Evolutionary conservation across 768 basidiomycete species (phyloP).

Genomic region (Boletus rubescentipes): DNA sequence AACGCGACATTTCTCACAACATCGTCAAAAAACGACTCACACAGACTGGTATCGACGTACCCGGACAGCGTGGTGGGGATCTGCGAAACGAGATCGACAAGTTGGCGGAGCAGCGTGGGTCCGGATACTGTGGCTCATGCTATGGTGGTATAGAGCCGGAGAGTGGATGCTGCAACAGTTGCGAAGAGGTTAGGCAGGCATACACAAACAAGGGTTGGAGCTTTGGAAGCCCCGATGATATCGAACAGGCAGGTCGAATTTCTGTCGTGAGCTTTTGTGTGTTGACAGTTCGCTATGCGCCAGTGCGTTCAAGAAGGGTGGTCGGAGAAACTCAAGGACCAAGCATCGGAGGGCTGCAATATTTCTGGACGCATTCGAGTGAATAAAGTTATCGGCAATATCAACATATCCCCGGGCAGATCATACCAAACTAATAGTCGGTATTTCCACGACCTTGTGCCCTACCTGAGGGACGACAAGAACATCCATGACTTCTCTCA

Average conservation of each 20-base stretch:
- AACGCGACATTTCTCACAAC: constrained; percentile 88
- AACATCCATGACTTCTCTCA: constrained; percentile 95
- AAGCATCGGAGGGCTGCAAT: constrained; percentile 93
- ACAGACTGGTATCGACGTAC: constrained; percentile 54
- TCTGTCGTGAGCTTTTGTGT: neutral
- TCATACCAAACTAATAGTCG: constrained; percentile 88
- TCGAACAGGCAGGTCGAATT: constrained; percentile 77
- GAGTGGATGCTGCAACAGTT: constrained; percentile 90
- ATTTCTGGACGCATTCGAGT: constrained; percentile 88
- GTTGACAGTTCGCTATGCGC: neutral
- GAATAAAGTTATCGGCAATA: constrained; percentile 96
- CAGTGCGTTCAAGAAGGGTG: constrained; percentile 94
- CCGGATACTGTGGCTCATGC: constrained; percentile 90
- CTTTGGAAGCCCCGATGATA: constrained; percentile 83
- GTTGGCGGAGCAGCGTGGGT: constrained; percentile 57
- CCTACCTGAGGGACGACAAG: constrained; percentile 86
- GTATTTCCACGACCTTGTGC: constrained; percentile 86
- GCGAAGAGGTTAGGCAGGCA: constrained; percentile 89
- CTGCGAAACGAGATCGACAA: constrained; percentile 88
- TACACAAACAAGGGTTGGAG: constrained; percentile 96
- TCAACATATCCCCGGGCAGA: constrained; percentile 91
- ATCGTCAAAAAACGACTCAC: constrained; percentile 81
- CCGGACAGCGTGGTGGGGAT: constrained; percentile 54
- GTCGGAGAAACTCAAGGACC: constrained; percentile 90
- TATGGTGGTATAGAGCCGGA: constrained; percentile 81